These are phyloP conservation scores for Citrus trifoliata DNA, from an alignment of 345 rosid genomes.

Conservation along the genomic window DNA sequence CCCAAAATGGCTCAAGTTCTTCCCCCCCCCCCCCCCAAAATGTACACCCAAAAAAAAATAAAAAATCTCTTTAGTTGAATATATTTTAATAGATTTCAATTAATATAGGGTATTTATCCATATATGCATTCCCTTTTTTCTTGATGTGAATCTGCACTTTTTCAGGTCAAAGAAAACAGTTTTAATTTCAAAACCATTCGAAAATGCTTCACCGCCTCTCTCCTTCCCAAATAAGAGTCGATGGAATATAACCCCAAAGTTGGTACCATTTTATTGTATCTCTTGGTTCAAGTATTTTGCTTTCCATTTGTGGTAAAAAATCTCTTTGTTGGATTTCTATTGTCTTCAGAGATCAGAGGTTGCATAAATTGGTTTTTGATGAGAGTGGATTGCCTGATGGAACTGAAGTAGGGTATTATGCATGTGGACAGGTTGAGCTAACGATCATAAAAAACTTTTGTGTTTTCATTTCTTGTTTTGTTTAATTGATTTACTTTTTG, in stretches of 20 bases:
- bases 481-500: constrained; percentile 29
- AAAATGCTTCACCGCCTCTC: constrained; percentile 26
- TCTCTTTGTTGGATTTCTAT: constrained; percentile 3
- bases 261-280: constrained; percentile 23
- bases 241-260: constrained; percentile 47
- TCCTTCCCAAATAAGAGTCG: constrained; percentile 42
- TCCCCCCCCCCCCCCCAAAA: too few species aligned
- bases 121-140: not conserved
- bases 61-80: not conserved
- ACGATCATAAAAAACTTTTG: constrained; percentile 21
- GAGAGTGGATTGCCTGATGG: constrained; percentile 92
- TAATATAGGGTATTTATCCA: not conserved
- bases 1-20: not conserved
- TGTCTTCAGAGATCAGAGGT: constrained; percentile 64
- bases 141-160: not conserved
- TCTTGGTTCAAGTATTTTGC: constrained; percentile 8
- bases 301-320: constrained; percentile 14
- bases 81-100: not conserved
- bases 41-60: too few species aligned
- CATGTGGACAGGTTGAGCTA: constrained; percentile 77
- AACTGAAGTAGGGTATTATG: constrained; percentile 90
- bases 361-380: constrained; percentile 87
- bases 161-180: constrained; percentile 28
- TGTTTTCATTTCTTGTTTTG: constrained; percentile 21
- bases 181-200: constrained; percentile 26